These are phyloP conservation scores for Suhomyces taliae DNA, from an alignment of 1,139 yeast genomes.

Conservation along the genomic window DNA sequence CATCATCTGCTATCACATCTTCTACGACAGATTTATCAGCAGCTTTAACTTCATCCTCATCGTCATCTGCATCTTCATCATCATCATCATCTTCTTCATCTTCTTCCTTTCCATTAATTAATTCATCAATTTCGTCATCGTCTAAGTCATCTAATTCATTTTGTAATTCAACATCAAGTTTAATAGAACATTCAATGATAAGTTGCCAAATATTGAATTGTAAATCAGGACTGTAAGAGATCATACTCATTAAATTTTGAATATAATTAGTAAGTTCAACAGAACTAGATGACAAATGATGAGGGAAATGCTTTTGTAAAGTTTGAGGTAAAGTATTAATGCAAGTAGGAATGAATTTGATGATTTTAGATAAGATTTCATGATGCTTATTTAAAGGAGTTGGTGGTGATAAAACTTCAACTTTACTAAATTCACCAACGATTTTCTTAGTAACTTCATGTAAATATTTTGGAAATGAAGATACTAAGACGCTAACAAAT, in stretches of 20 bases:
- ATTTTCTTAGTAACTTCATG: constrained; percentile 71
- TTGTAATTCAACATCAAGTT: constrained; percentile 91
- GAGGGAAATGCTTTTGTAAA: constrained; percentile 69
- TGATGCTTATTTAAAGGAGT: constrained; percentile 57
- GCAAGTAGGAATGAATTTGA: constrained; percentile 79
- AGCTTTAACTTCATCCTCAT: constrained; percentile 21
- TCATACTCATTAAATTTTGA: constrained; percentile 56
- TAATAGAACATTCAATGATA: constrained; percentile 75
- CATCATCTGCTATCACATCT: constrained; percentile 17
- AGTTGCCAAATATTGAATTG: constrained; percentile 76
- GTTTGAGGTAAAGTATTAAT: constrained; percentile 62
- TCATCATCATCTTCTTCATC: constrained; percentile 28
- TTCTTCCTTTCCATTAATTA: constrained; percentile 51
- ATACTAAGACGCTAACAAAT: constrained; percentile 74
- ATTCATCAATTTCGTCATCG: constrained; percentile 73
- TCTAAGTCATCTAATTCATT: constrained; percentile 79
- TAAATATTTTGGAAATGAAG: constrained; percentile 89
- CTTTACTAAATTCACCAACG: constrained; percentile 53
- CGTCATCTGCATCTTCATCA: constrained; percentile 22
- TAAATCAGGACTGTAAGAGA: constrained; percentile 73
- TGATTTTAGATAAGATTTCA: constrained; percentile 58
- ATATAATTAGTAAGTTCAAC: constrained; percentile 62
- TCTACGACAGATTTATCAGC: constrained; percentile 24
- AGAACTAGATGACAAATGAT: constrained; percentile 62
- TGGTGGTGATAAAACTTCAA: constrained; percentile 13